Conservation (phyloP, 1,139 yeast species). For the Maudiozyma humilis region DNA sequence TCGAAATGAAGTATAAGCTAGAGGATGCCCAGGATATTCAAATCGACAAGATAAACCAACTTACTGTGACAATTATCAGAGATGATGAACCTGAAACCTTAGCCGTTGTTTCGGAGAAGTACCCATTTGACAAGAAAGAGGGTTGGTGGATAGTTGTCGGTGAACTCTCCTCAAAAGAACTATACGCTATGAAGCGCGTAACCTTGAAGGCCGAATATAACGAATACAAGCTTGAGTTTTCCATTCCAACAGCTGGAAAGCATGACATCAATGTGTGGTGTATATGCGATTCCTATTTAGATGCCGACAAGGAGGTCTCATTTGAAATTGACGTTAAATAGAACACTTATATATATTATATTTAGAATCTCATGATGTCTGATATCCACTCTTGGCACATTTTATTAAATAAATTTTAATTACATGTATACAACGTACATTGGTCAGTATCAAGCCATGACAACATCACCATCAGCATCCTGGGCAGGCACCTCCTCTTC, state of each 20-base stretch:
- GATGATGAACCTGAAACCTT: constrained; percentile 73
- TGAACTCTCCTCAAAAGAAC: constrained; percentile 46
- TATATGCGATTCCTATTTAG: constrained; percentile 83
- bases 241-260: constrained; percentile 52
- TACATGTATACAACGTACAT: not conserved
- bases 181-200: constrained; percentile 69
- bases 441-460: constrained; percentile 5
- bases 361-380: no score
- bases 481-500: constrained; percentile 10
- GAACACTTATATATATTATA: no score
- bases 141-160: constrained; percentile 86
- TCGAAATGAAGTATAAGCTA: constrained; percentile 54
- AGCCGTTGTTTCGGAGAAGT: constrained; percentile 47
- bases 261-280: constrained; percentile 69
- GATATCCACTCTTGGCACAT: no score
- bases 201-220: constrained; percentile 48
- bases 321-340: constrained; percentile 42
- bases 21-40: constrained; percentile 35
- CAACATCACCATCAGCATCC: constrained; percentile 16
- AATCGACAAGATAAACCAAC: constrained; percentile 40
- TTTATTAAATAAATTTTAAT: no score
- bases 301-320: constrained; percentile 74
- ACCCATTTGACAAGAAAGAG: constrained; percentile 57
- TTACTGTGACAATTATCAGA: constrained; percentile 52
- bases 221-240: constrained; percentile 45